Conservation (phyloP, 2,329 filamentous ascomycete genomes). For the Delphinella strobiligena region DNA sequence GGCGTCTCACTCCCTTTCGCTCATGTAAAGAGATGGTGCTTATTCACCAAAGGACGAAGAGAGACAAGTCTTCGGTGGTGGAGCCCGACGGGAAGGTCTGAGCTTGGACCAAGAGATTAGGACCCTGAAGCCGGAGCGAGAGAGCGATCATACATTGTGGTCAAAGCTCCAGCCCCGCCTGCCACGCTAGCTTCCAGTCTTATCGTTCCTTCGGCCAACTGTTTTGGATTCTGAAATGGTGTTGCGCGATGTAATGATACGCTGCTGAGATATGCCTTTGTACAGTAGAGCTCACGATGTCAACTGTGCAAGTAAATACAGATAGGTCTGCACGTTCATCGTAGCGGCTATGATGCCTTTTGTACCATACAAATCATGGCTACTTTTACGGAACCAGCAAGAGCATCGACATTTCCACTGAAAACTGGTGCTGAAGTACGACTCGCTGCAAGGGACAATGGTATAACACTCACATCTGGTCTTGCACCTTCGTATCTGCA, state of each 20-base stretch:
- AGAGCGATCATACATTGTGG: background rate
- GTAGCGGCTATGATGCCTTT: no score
- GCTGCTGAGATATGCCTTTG: no score
- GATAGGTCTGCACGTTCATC: no score
- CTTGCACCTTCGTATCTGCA: conserved; percentile 45
- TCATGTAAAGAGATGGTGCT: no score
- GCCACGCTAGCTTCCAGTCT: no score
- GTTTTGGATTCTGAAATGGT: no score
- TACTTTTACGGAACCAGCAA: background rate
- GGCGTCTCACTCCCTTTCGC: no score
- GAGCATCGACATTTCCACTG: background rate
- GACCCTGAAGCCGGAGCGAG: background rate
- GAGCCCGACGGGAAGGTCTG: background rate
- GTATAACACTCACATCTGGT: conserved; percentile 38
- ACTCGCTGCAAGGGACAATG: conserved; percentile 31
- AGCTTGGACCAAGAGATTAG: background rate
- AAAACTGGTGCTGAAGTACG: conserved; percentile 18
- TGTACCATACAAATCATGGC: background rate
- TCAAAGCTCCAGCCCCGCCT: background rate
- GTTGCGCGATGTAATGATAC: no score
- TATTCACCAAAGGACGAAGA: no score
- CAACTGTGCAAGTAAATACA: no score
- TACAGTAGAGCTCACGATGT: no score
- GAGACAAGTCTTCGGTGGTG: background rate
- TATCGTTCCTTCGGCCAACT: no score